These are phyloP conservation scores for Euptelea pleiosperma DNA, from an alignment of 164 flowering plant genomes.

Conservation along the genomic window DNA sequence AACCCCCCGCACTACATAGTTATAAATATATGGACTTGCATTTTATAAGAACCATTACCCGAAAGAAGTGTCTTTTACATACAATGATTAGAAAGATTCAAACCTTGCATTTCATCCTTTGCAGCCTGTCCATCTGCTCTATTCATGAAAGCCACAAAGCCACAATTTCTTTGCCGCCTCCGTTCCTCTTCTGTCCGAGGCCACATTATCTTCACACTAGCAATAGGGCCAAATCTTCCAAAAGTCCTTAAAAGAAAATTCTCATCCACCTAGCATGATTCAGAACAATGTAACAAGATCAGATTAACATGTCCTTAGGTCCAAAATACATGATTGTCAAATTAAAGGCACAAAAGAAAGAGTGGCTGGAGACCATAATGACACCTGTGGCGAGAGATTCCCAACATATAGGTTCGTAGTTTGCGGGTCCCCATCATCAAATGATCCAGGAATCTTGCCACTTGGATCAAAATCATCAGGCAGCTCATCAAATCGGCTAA, in stretches of 20 bases:
- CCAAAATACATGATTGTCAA: background rate
- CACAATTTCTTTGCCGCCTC: slow-evolving; percentile 94
- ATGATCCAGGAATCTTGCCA: slow-evolving; percentile 89
- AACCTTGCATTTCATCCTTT: slow-evolving; percentile 99
- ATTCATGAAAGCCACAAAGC: slow-evolving; percentile 99
- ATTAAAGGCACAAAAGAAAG: background rate
- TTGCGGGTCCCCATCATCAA: slow-evolving; percentile 99
- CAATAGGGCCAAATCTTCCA: slow-evolving; percentile 99
- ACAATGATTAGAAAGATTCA: slow-evolving; percentile 4
- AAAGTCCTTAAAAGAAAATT: slow-evolving; percentile 94
- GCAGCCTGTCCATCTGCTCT: slow-evolving; percentile 99
- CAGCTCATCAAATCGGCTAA: slow-evolving; percentile 90
- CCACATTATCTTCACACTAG: slow-evolving; percentile 99
- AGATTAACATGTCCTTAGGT: background rate
- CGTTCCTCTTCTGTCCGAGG: slow-evolving; percentile 98
- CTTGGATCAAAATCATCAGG: slow-evolving; percentile 96
- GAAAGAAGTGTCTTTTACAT: background rate
- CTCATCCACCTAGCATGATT: slow-evolving; percentile 75
- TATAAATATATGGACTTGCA: no score
- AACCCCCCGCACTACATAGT: no score
- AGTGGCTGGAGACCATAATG: slow-evolving; percentile 7
- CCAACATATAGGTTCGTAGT: slow-evolving; percentile 99
- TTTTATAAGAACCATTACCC: background rate
- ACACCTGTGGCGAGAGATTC: slow-evolving; percentile 91
- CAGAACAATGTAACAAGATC: slow-evolving; percentile 1